These are phyloP conservation scores for Suillus paluster DNA, from an alignment of 768 basidiomycete genomes.

Conservation along the genomic window DNA sequence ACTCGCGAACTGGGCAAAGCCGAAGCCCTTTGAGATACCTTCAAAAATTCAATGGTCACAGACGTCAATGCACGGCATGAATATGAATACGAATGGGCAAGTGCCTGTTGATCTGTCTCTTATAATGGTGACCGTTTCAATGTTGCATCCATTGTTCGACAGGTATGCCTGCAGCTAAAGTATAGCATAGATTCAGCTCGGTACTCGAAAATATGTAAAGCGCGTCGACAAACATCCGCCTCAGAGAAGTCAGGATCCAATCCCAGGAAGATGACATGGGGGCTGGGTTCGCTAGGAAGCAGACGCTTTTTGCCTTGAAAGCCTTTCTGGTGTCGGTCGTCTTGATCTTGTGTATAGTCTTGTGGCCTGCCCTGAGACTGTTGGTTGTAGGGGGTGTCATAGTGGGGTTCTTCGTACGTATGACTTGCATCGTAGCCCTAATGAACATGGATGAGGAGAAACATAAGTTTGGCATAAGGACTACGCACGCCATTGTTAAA, in stretches of 20 bases:
- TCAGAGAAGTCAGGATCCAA: slow-evolving; percentile 92
- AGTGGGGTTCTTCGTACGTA: slow-evolving; percentile 51
- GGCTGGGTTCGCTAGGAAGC: slow-evolving; percentile 82
- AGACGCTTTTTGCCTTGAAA: slow-evolving; percentile 74
- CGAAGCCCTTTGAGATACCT: slow-evolving; percentile 96
- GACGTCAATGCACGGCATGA: slow-evolving; percentile 76
- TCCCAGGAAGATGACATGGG: slow-evolving; percentile 95
- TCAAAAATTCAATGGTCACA: slow-evolving; percentile 67
- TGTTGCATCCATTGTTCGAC: slow-evolving; percentile 67
- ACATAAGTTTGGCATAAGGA: not conserved
- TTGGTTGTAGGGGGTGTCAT: slow-evolving; percentile 38
- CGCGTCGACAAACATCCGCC: slow-evolving; percentile 76
- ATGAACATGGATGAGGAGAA: slow-evolving; percentile 13
- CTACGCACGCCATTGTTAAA: slow-evolving; percentile 72
- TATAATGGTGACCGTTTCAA: slow-evolving; percentile 93
- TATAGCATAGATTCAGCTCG: slow-evolving; percentile 38
- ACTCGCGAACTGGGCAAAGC: slow-evolving; percentile 91
- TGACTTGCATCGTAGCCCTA: slow-evolving; percentile 59
- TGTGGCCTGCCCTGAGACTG: slow-evolving; percentile 33
- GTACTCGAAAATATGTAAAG: slow-evolving; percentile 41
- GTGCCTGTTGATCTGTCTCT: slow-evolving; percentile 96
- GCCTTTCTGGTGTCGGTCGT: slow-evolving; percentile 48
- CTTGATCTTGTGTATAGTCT: slow-evolving; percentile 50
- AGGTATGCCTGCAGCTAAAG: slow-evolving; percentile 81
- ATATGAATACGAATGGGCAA: slow-evolving; percentile 80